Conservation (phyloP, 768 basidiomycete genomes). For the Calocybe cyanea region DNA sequence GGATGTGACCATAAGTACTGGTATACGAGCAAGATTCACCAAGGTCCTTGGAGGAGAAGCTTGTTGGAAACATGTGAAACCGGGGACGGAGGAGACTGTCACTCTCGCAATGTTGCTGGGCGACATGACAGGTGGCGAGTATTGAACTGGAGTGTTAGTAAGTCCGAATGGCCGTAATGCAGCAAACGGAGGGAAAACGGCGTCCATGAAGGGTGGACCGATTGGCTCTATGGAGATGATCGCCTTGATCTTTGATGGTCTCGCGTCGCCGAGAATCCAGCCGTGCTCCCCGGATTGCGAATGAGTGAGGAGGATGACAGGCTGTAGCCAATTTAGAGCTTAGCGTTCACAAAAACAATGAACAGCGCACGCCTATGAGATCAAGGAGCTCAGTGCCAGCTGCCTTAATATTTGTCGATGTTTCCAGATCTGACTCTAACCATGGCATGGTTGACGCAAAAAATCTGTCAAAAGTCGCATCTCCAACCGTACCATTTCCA, state of each 20-base stretch:
- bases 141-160: conserved; percentile 43
- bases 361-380: conserved; percentile 39
- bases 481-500: conserved; percentile 44
- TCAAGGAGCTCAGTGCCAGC: conserved; percentile 43
- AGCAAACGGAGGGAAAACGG: conserved; percentile 32
- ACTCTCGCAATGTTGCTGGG: conserved; percentile 31
- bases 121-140: conserved; percentile 37
- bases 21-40: conserved; percentile 37
- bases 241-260: conserved; percentile 39
- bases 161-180: conserved; percentile 43
- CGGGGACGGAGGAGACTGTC: conserved; percentile 22
- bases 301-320: conserved; percentile 45
- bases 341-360: neutral
- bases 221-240: conserved; percentile 48
- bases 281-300: conserved; percentile 47
- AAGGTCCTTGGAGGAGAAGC: conserved; percentile 37
- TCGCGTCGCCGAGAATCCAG: conserved; percentile 45
- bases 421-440: conserved; percentile 30
- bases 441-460: conserved; percentile 40
- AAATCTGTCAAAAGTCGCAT: conserved; percentile 41
- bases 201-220: conserved; percentile 46
- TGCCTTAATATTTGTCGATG: conserved; percentile 33
- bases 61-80: conserved; percentile 41
- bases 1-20: conserved; percentile 45
- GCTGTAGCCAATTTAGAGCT: conserved; percentile 23